Percentiles rank a stretch among this genome's conserved stretches.
Evolutionary conservation across 768 basidiomycete species (phyloP).

Genomic region (Hygrocybe coccinea): DNA sequence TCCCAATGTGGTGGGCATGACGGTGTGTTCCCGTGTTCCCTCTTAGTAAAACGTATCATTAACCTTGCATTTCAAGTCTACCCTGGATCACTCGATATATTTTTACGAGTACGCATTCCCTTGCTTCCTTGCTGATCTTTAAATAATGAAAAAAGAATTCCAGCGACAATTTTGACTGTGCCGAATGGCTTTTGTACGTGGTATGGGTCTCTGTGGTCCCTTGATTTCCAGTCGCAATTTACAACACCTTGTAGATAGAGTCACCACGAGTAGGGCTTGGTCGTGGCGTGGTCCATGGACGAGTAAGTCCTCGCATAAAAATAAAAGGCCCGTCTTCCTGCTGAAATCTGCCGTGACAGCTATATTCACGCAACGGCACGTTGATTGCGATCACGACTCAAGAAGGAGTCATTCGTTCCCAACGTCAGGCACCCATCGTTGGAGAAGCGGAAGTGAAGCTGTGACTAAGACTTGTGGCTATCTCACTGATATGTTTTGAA

Average conservation of each 20-base stretch:
- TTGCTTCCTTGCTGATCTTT: background rate
- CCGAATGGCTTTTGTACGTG: constrained; percentile 76
- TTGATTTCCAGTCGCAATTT: constrained; percentile 4
- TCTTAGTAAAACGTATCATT: background rate
- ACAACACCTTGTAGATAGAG: constrained; percentile 42
- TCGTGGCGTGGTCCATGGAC: constrained; percentile 64
- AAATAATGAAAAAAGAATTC: background rate
- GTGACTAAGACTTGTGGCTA: too few relatives aligned
- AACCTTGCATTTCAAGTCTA: constrained; percentile 41
- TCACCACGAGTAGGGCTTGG: constrained; percentile 63
- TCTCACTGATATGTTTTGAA: too few relatives aligned
- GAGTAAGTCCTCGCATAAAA: constrained; percentile 41
- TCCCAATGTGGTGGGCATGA: constrained; percentile 54
- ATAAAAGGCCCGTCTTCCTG: background rate
- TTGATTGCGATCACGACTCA: constrained; percentile 75
- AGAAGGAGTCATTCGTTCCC: constrained; percentile 71
- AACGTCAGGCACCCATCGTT: constrained; percentile 40
- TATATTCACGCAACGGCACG: constrained; percentile 50
- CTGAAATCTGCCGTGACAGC: constrained; percentile 30
- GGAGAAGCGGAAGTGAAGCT: constrained; percentile 32
- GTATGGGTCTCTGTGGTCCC: constrained; percentile 37
- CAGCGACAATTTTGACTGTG: constrained; percentile 71
- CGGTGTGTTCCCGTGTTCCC: constrained; percentile 37
- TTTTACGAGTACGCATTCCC: constrained; percentile 63
- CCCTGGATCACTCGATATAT: constrained; percentile 74